Evolutionary conservation across 768 basidiomycete species (phyloP).

Genomic region (Lentinula sp.): DNA sequence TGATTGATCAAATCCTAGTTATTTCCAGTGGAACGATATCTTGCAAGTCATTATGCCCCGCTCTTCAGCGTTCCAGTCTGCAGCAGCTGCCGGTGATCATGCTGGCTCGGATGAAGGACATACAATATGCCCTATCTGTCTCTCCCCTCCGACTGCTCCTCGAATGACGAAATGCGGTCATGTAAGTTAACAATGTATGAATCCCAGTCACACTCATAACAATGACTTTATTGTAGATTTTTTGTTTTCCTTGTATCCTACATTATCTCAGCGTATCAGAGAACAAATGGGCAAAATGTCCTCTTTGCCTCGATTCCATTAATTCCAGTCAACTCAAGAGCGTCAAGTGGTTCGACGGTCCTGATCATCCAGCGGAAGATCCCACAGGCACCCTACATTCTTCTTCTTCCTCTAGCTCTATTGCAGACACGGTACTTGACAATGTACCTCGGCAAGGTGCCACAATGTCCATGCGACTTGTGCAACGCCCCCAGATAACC

Average conservation of each 20-base stretch:
- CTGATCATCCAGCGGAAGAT: conserved; percentile 25
- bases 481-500: conserved; percentile 91
- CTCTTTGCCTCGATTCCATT: conserved; percentile 93
- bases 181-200: conserved; percentile 45
- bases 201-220: not conserved
- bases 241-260: conserved; percentile 91
- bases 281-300: conserved; percentile 89
- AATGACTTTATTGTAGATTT: conserved; percentile 50
- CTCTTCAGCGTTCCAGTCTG: conserved; percentile 66
- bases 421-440: conserved; percentile 26
- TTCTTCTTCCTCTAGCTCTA: conserved; percentile 41
- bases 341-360: conserved; percentile 83
- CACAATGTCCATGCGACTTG: conserved; percentile 75
- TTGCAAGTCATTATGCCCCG: conserved; percentile 92
- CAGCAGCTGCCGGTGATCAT: conserved; percentile 40
- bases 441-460: conserved; percentile 48
- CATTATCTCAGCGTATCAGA: conserved; percentile 85
- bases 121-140: conserved; percentile 89
- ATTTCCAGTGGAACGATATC: conserved; percentile 95
- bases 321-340: conserved; percentile 86
- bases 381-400: conserved; percentile 21
- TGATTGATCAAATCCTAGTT: conserved; percentile 38
- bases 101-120: conserved; percentile 49
- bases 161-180: conserved; percentile 98
- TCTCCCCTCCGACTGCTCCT: conserved; percentile 84